Evolutionary conservation across 139 green algal genomes (phyloP).

Genomic region (Chlorella sp.): DNA sequence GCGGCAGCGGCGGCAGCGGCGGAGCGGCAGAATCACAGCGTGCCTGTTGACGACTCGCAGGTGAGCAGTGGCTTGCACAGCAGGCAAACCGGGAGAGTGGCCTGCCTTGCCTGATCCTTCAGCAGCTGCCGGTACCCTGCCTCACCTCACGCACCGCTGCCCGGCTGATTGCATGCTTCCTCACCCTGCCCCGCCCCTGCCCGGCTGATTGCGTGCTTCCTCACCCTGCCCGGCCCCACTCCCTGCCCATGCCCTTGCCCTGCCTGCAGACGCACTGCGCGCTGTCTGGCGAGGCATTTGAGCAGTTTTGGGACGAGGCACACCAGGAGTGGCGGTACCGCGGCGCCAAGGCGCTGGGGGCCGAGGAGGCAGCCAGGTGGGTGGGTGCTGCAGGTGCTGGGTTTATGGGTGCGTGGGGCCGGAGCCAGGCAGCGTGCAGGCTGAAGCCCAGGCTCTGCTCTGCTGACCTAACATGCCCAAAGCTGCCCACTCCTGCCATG

Average conservation of each 20-base stretch:
- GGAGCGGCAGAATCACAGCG: slow-evolving; percentile 29
- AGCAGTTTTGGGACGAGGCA: slow-evolving; percentile 74
- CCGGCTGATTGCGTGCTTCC: background rate
- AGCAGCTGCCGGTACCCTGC: no score
- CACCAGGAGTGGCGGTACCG: slow-evolving; percentile 77
- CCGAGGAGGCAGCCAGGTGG: slow-evolving; percentile 44
- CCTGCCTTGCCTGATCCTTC: no score
- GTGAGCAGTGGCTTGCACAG: background rate
- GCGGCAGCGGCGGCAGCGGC: background rate
- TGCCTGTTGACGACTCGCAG: slow-evolving; percentile 55
- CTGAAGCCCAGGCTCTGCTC: no score
- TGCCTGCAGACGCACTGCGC: slow-evolving; percentile 60
- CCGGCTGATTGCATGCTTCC: no score
- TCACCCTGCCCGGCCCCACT: background rate
- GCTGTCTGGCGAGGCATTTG: slow-evolving; percentile 73
- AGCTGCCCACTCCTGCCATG: background rate
- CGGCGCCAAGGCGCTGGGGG: slow-evolving; percentile 40
- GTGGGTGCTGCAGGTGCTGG: background rate
- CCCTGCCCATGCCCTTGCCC: background rate
- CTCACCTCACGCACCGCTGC: background rate
- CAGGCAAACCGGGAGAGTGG: no score
- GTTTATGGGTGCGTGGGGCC: background rate
- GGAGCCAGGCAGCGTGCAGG: no score
- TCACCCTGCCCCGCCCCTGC: no score
- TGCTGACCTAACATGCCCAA: no score